Conservation (phyloP, 2,329 filamentous ascomycete genomes). For the Xylariales sp. region DNA sequence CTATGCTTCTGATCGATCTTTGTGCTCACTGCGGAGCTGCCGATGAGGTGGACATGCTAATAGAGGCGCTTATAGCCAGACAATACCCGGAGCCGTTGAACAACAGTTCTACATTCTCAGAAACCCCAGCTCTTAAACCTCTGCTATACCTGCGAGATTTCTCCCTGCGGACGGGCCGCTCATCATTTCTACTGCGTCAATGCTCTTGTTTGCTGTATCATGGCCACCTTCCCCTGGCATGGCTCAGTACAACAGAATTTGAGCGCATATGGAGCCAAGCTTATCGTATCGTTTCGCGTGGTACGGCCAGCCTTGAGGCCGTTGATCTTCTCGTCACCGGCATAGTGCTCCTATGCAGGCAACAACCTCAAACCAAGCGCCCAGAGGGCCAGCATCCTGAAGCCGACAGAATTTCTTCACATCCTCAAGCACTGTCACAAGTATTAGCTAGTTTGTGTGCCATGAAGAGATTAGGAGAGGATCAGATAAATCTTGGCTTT, state of each 20-base stretch:
- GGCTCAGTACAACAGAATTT: slow-evolving; percentile 39
- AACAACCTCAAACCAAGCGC: slow-evolving; percentile 11
- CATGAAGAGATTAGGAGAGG: slow-evolving; percentile 22
- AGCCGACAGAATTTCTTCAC: slow-evolving; percentile 15
- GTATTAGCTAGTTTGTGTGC: slow-evolving; percentile 34
- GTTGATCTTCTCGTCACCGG: slow-evolving; percentile 29
- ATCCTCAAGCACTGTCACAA: slow-evolving; percentile 34
- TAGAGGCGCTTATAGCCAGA: slow-evolving; percentile 28
- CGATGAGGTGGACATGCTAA: slow-evolving; percentile 36
- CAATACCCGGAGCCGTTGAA: slow-evolving; percentile 30
- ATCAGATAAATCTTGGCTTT: slow-evolving; percentile 11
- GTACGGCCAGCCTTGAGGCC: slow-evolving; percentile 25
- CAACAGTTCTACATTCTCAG: slow-evolving; percentile 23
- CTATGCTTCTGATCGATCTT: slow-evolving; percentile 34
- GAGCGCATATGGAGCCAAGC: slow-evolving; percentile 34
- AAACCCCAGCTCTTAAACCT: slow-evolving; percentile 20
- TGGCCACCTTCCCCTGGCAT: slow-evolving; percentile 32
- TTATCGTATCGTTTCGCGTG: slow-evolving; percentile 28
- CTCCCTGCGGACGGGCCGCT: slow-evolving; percentile 22
- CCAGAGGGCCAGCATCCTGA: slow-evolving; percentile 10
- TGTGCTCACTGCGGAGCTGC: slow-evolving; percentile 30
- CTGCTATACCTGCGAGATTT: slow-evolving; percentile 30
- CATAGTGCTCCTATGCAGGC: slow-evolving; percentile 26
- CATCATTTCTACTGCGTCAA: slow-evolving; percentile 30
- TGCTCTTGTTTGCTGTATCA: slow-evolving; percentile 29